Evolutionary conservation across 257 asterid genomes (phyloP), one percentile per base, ranked within the genome.

Genomic region (Nicotiana tomentosiformis): DNA sequence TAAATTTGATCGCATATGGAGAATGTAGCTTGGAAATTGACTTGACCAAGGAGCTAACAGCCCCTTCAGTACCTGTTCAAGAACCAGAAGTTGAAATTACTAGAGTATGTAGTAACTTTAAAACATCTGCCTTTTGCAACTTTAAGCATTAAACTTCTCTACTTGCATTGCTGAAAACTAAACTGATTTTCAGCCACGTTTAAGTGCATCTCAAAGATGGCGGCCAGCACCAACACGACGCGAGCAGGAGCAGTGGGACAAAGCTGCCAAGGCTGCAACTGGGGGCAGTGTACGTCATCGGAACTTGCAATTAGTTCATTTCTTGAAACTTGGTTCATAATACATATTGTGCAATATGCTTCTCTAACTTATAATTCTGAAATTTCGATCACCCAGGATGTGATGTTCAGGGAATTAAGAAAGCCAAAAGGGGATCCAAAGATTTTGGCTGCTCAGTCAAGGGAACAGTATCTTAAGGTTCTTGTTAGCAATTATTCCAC

Each of bases 221-320:
- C 92, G 91, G 84, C 88, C 94, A 33, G 97, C 97, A 76, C 99
- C 99, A 77, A 94, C 99, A 79, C 91, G 97, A 8, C 97, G 97
- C 17, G 98, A 96, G 91, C 97, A 84, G 89, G 97, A 94, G 66
- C 94, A 93, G 91, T 94, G 99, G 99, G 94, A 88, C 78, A 89
- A 91, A 92, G 99, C 97, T 81, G 29, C 88, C 60, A 94, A 92
- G 90, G 97, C 98, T 81, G 94, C 98, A 84, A 96, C 95, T 5
- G 97, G 98, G 82, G 99, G 99, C 90, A 94, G 93, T 76, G 99
- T 96, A 91, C 20, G 97, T 82, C 79, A 30, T 86, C 5, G 9
- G 3, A 76, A 2, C 65, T 76, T 76, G 29, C 16, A 29, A 51
- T 76, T 29, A 26, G 81, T 53, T 53, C 49, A 16, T 2, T 55